Percentiles rank a stretch among this genome's conserved stretches.
phyloP scores from a whole-genome alignment of 2,329 filamentous ascomycete genomes.

The Chaetomiaceae sp. region DNA sequence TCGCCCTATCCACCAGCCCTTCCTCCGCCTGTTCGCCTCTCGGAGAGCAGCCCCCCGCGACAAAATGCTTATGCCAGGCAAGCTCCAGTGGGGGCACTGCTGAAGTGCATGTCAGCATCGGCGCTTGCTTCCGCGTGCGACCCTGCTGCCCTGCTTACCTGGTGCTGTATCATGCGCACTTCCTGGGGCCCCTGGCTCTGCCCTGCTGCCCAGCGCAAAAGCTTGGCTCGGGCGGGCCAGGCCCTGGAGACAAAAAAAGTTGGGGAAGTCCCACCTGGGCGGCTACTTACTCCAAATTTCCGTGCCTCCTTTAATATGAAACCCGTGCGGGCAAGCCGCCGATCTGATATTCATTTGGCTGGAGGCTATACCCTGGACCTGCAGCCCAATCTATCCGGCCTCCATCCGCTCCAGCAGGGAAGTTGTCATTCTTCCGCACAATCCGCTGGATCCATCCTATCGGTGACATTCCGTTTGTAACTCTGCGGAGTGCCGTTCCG shows the following conservation, averaged over 20 bases:
- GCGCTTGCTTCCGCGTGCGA: constrained; percentile 13
- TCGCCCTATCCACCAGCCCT: background rate
- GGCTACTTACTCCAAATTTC: constrained; percentile 18
- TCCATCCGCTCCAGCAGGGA: constrained; percentile 15
- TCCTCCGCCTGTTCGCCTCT: constrained; percentile 1
- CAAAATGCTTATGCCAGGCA: background rate
- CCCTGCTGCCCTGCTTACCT: constrained; percentile 10
- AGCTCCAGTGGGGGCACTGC: background rate
- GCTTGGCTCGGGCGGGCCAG: no score
- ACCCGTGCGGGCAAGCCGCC: constrained; percentile 13
- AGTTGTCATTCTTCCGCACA: constrained; percentile 21
- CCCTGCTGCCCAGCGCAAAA: no score
- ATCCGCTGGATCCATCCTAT: constrained; percentile 25
- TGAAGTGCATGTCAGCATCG: constrained; percentile 5
- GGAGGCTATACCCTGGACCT: constrained; percentile 23
- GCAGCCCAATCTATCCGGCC: constrained; percentile 22
- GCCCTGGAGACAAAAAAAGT: constrained; percentile 13
- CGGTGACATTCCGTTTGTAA: constrained; percentile 22
- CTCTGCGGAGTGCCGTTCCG: constrained; percentile 22
- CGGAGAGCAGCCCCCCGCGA: background rate
- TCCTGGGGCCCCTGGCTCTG: constrained; percentile 10
- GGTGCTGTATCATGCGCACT: constrained; percentile 15
- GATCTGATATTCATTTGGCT: constrained; percentile 19
- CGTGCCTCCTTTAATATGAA: constrained; percentile 19
- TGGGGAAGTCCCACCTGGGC: constrained; percentile 16